A percentile compares a stretch with the other conserved stretches of the same genome.
phyloP scores from a whole-genome alignment of 495 filamentous ascomycete species.

The Aspergillus cavernicola region DNA sequence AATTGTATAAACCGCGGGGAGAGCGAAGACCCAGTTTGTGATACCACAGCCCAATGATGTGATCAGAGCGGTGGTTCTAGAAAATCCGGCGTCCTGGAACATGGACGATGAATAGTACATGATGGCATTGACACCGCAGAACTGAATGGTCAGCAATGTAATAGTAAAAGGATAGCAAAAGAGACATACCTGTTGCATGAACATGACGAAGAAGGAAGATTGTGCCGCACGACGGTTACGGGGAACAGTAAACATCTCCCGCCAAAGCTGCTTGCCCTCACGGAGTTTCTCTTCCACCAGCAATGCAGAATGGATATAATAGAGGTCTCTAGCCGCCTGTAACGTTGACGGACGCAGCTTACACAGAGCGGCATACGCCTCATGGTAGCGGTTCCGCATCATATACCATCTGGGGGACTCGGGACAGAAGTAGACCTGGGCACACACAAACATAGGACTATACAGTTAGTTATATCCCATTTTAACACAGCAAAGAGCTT shows the following conservation, averaged over 20 bases:
- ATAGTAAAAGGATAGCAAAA: not conserved
- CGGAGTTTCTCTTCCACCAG: slow-evolving; percentile 42
- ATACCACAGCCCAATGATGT: slow-evolving; percentile 59
- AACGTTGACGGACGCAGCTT: slow-evolving; percentile 42
- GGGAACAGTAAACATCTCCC: slow-evolving; percentile 51
- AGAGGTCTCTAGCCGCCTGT: slow-evolving; percentile 52
- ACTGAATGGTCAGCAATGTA: slow-evolving; percentile 10
- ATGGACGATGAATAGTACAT: slow-evolving; percentile 55
- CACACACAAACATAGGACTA: slow-evolving; percentile 35
- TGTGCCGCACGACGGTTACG: slow-evolving; percentile 52
- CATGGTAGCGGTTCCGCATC: slow-evolving; percentile 46
- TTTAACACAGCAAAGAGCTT: too few relatives aligned
- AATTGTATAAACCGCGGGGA: slow-evolving; percentile 66
- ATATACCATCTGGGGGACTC: slow-evolving; percentile 68
- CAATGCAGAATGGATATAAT: slow-evolving; percentile 48
- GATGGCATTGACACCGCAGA: slow-evolving; percentile 53
- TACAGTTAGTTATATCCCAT: too few relatives aligned
- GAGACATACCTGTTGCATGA: slow-evolving; percentile 38
- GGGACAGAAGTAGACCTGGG: slow-evolving; percentile 57
- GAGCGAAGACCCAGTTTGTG: slow-evolving; percentile 61
- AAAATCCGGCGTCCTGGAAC: slow-evolving; percentile 49
- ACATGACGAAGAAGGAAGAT: slow-evolving; percentile 49
- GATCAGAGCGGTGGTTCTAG: slow-evolving; percentile 43
- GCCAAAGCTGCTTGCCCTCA: slow-evolving; percentile 41
- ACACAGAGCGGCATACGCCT: slow-evolving; percentile 44